A percentile compares a stretch with the other conserved stretches of the same genome.
Conservation (phyloP, 129 eudicot genomes). For the Ambrosia trifida region DNA sequence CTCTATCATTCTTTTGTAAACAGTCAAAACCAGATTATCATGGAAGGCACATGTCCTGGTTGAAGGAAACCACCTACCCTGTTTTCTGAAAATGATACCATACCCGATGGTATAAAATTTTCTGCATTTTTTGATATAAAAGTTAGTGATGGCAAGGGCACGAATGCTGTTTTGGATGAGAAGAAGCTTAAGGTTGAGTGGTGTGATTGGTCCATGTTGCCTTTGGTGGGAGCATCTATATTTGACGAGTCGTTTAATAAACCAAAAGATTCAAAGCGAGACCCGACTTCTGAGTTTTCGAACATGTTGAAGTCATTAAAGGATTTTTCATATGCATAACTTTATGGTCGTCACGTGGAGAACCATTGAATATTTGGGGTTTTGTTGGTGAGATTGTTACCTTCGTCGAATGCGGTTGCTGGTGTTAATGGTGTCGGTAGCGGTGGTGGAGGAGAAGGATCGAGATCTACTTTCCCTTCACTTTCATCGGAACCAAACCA, state of each 20-base stretch:
- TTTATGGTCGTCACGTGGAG: conserved; percentile 69
- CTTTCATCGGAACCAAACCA: too few relatives aligned
- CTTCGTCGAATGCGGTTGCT: too few relatives aligned
- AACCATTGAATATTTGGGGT: too few relatives aligned
- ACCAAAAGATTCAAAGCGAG: conserved; percentile 53
- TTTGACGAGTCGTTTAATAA: conserved; percentile 69
- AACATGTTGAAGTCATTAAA: conserved; percentile 40
- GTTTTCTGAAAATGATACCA: conserved; percentile 16
- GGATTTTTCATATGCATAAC: conserved; percentile 54
- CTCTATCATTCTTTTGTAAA: conserved; percentile 51
- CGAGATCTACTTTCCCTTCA: too few relatives aligned
- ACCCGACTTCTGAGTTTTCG: conserved; percentile 44
- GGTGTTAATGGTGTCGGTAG: too few relatives aligned
- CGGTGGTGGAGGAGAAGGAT: too few relatives aligned
- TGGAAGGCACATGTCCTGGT: conserved; percentile 79
- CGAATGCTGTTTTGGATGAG: conserved; percentile 48
- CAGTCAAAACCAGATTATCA: conserved; percentile 61
- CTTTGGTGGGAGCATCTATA: conserved; percentile 68
- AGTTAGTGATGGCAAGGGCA: conserved; percentile 42
- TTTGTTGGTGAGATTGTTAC: too few relatives aligned
- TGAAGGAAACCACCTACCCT: conserved; percentile 41
- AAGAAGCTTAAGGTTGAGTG: conserved; percentile 58
- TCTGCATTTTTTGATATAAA: conserved; percentile 62
- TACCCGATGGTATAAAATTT: conserved; percentile 59
- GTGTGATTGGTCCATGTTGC: conserved; percentile 64